Base-by-base conservation (phyloP, 2,329 filamentous ascomycete genomes). In the Trichothecium roseum region DNA sequence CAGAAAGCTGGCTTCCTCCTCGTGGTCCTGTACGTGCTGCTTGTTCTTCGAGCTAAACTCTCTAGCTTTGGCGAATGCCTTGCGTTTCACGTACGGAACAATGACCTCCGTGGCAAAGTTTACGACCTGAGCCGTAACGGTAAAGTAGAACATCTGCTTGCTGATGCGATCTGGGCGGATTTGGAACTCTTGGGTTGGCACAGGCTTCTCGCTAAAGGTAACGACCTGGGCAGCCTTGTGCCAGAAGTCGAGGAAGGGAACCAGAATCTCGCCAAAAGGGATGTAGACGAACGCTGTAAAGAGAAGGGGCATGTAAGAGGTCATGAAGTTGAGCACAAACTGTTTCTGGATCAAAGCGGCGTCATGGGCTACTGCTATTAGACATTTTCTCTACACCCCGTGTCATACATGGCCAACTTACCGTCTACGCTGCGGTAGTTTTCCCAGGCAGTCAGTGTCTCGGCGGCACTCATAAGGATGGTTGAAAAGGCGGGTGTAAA, bases 291-390 rank as follows among this genome's bases (percentile, higher is more conserved):
- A 96, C 1, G 88, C 85, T 0, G 88, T 95, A 14, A 96, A 72
- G 52, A 94, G 80, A n/a, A 93, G 80, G 1, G 86, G 84, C 35
- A 94, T 77, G 55, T 95, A 96, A 0, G 88, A 94, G 5, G 87
- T 94, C 59, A 96, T 89, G 60, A 95, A 94, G 64, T 95, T 94
- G 51, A 96, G 74, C 12, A 96, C 78, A 51, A 98, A 96, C 24
- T 94, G 82, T 65, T 98, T 98, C 39, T 84, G 79, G 1, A 91
- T 85, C 52, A 94, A 74, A 2, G 88, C 83, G 15, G 83, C 76
- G 40, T 94, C 78, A 49, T 94, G 83, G 12, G 79, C 80, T 78
- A 43, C 7, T 8, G 8, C 15, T 8, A 16, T 32, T 18, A 32
- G 22, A n/a, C n/a, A n/a, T 15, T 18, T 18, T 8, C 20, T 14